A percentile compares a stretch with the other conserved stretches of the same genome.
phyloP scores from a whole-genome alignment of 2,329 filamentous ascomycete genomes.

The Niveomyces coronatus region DNA sequence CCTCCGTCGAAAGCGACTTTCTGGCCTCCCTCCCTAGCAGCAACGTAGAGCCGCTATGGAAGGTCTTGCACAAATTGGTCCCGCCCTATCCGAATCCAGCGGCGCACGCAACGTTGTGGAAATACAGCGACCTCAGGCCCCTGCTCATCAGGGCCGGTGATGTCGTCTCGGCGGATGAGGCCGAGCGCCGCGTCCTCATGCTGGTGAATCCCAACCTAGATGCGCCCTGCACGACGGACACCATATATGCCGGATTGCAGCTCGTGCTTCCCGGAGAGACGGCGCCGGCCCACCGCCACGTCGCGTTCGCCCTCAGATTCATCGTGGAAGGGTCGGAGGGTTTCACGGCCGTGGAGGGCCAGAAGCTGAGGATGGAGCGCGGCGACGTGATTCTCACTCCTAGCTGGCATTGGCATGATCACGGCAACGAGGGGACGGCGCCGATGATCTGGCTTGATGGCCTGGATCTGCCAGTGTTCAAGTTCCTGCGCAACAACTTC shows the following conservation, averaged over 20 bases:
- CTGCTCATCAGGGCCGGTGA: conserved; percentile 12
- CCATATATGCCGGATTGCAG: conserved; percentile 43
- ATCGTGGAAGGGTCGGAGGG: conserved; percentile 44
- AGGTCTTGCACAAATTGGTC: neutral
- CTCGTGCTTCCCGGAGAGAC: conserved; percentile 43
- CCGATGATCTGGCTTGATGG: conserved; percentile 47
- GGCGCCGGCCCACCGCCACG: conserved; percentile 41
- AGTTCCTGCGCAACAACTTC: no score
- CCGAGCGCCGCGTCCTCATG: conserved; percentile 28
- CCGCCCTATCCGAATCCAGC: neutral
- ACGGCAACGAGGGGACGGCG: conserved; percentile 35
- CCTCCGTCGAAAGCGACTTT: no score
- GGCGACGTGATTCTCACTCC: conserved; percentile 48
- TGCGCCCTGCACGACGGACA: conserved; percentile 41
- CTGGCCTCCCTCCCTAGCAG: no score
- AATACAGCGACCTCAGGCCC: neutral
- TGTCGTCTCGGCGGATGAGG: conserved; percentile 23
- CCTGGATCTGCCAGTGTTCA: neutral
- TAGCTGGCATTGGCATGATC: conserved; percentile 46
- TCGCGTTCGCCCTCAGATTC: conserved; percentile 43
- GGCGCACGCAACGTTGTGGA: neutral
- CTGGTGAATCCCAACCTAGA: conserved; percentile 21
- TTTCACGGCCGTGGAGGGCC: conserved; percentile 44
- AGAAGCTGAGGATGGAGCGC: conserved; percentile 34
- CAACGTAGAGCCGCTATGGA: neutral